Base-by-base conservation (phyloP, 495 filamentous ascomycete species). In the Neurospora sp. region DNA sequence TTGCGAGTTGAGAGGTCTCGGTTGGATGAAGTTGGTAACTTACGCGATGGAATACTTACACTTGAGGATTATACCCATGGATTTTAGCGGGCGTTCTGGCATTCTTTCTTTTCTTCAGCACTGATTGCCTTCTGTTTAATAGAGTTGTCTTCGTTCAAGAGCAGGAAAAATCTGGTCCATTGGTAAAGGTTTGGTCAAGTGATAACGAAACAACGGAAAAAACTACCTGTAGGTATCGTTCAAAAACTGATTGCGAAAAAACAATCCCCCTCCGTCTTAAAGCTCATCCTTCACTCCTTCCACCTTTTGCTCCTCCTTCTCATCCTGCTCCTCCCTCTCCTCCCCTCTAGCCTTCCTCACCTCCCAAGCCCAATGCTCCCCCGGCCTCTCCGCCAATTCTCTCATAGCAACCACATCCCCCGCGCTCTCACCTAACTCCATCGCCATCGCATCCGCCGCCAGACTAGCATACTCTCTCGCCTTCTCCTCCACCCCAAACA, bases 401-500 rank as follows among this genome's bases (percentile, higher is more conserved):
- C 76, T 77, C 84, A 86, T 86, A 3, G 79, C 77, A 69, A 69
- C 70, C 9, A 78, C 72, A 71, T 85, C 82, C 16, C 40, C 75
- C 0, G 77, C 75, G 0, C 74, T 20, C 2, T 74, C 69, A 0
- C 84, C 84, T 2, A 71, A 75, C 77, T 86, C 84, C 23, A 80
- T 78, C 48, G 76, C 74, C 27, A 84, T 20, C 12, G 82, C 82
- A 6, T 75, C 80, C 2, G 69, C 78, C 1, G 4, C 11, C 11
- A n/a, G n/a, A n/a, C n/a, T n/a, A n/a, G 83, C 84, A 73, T 81
- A 83, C 69, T 76, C 73, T 3, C 42, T 73, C 9, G 83, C 78
- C 73, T 78, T 76, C n/a, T 75, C 76, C 71, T 82, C 81, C 59
- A 81, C 72, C 27, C 81, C 84, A 72, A 84, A 83, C 41, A 84